phyloP scores from a whole-genome alignment of 2,329 filamentous ascomycete genomes.

The Hypoxylon sp. region DNA sequence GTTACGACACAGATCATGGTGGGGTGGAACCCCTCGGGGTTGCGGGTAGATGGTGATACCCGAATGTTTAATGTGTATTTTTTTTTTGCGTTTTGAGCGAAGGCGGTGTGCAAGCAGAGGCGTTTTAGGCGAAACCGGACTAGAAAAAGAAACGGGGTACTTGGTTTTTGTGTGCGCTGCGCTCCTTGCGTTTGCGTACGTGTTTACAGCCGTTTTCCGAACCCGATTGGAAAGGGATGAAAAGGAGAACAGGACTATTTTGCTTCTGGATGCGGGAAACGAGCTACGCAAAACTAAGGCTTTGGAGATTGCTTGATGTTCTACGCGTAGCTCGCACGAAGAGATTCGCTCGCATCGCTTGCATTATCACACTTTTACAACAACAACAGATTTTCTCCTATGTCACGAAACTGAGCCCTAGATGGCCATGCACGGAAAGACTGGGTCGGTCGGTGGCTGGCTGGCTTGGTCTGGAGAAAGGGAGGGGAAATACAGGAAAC shows the following conservation, averaged over 20 bases:
- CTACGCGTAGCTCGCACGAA: background rate
- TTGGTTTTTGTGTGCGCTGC: conserved; percentile 4
- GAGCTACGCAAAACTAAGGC: conserved; percentile 11
- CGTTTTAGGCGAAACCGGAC: conserved; percentile 33
- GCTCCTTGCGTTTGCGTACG: too few species aligned
- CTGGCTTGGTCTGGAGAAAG: background rate
- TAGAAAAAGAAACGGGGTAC: conserved; percentile 24
- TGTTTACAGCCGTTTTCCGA: too few species aligned
- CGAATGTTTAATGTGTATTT: conserved; percentile 36
- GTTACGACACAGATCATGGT: conserved; percentile 31
- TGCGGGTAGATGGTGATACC: conserved; percentile 29
- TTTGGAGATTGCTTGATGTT: too few species aligned
- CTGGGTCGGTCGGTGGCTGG: conserved; percentile 1
- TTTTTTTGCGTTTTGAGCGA: too few species aligned
- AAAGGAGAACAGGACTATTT: too few species aligned
- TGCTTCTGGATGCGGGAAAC: conserved; percentile 6
- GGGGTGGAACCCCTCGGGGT: conserved; percentile 7
- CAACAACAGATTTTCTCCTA: conserved; percentile 17
- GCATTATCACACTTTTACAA: conserved; percentile 10
- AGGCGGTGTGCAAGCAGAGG: conserved; percentile 31
- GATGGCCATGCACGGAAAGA: conserved; percentile 12
- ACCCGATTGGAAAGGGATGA: too few species aligned
- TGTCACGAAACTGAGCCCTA: conserved; percentile 20
- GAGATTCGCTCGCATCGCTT: conserved; percentile 1
- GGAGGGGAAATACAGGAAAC: background rate